phyloP scores from a whole-genome alignment of 306 rosid species.

The Vigna nakashimae region DNA sequence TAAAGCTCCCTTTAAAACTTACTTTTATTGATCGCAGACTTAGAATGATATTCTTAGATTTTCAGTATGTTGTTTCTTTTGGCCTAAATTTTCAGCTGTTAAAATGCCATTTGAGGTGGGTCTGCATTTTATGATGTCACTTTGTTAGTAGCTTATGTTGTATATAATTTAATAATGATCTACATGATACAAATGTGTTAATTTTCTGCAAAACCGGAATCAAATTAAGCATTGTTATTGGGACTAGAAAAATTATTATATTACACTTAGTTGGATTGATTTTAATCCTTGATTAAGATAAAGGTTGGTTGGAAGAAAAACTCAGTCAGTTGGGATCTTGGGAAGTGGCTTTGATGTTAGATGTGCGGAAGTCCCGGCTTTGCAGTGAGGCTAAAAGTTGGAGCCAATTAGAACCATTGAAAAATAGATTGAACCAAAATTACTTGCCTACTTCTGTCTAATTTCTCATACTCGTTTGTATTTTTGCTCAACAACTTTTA shows the following conservation, averaged over 20 bases:
- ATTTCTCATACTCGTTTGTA: neutral
- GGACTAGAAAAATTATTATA: neutral
- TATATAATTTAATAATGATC: neutral
- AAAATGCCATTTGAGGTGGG: neutral
- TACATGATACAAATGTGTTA: neutral
- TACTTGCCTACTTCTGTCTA: neutral
- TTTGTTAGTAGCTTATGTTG: neutral
- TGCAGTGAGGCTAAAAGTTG: neutral
- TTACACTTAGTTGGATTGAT: neutral
- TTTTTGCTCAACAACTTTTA: neutral
- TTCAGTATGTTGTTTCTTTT: neutral
- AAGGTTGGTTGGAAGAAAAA: neutral
- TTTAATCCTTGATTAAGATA: neutral
- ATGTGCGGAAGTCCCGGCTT: neutral
- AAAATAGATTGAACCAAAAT: neutral
- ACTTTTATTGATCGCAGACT: neutral
- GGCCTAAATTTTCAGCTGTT: neutral
- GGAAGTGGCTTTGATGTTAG: neutral
- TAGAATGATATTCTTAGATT: neutral
- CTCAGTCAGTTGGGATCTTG: neutral
- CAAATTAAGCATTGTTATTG: neutral
- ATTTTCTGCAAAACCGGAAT: neutral
- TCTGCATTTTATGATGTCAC: neutral
- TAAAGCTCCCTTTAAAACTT: slow-evolving; percentile 31
- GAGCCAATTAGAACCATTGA: neutral